phyloP scores from a whole-genome alignment of 208 protist species.

The Trypanosoma avium region DNA sequence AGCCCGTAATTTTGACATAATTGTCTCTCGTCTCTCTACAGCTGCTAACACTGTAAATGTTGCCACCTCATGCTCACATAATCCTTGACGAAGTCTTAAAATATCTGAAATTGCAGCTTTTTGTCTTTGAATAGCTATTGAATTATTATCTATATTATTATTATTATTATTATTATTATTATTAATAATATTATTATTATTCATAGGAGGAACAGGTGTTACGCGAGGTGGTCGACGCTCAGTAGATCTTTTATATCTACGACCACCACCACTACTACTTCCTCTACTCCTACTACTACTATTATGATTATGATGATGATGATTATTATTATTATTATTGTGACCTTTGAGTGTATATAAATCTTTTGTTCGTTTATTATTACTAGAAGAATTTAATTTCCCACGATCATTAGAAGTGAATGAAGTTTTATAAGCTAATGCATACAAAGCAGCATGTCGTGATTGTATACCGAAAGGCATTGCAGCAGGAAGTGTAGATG shows the following conservation, averaged over 20 bases:
- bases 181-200: background rate
- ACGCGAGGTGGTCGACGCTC: too few relatives aligned
- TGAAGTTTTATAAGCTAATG: background rate
- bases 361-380: too few relatives aligned
- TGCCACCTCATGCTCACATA: slow-evolving; percentile 5
- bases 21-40: slow-evolving; percentile 14
- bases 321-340: background rate
- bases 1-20: slow-evolving; percentile 13
- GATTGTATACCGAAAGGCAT: slow-evolving; percentile 2
- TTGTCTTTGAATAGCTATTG: background rate
- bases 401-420: too few relatives aligned
- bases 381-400: too few relatives aligned
- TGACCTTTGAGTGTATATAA: background rate
- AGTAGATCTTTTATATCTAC: background rate
- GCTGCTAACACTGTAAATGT: slow-evolving; percentile 10
- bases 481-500: background rate
- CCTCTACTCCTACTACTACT: background rate
- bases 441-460: slow-evolving; percentile 17
- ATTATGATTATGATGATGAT: background rate
- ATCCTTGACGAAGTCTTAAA: slow-evolving; percentile 7
- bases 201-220: too few relatives aligned
- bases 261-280: background rate
- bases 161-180: background rate
- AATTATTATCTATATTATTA: background rate
- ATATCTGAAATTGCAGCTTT: slow-evolving; percentile 14